Conservation (phyloP, 2,329 filamentous ascomycete species). For the Monosporascus sp. region DNA sequence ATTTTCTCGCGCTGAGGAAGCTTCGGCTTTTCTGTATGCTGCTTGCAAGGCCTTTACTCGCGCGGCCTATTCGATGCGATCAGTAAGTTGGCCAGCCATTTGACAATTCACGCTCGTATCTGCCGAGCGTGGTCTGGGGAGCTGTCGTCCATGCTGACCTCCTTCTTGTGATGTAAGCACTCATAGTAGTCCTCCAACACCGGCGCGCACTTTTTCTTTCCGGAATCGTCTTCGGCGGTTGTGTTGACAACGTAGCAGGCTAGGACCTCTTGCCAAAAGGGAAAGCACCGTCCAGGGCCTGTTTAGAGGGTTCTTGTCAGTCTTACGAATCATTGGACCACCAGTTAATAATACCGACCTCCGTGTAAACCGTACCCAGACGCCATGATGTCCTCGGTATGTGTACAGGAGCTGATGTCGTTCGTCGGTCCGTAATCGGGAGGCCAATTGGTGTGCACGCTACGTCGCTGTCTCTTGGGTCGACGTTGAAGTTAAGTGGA, state of each 20-base stretch:
- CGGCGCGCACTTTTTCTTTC: slow-evolving; percentile 81
- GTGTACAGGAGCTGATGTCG: background rate
- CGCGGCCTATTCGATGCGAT: slow-evolving; percentile 53
- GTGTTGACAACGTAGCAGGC: slow-evolving; percentile 98
- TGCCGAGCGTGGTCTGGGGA: background rate
- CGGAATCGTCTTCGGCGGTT: slow-evolving; percentile 66
- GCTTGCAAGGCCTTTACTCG: slow-evolving; percentile 73
- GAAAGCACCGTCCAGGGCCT: slow-evolving; percentile 80
- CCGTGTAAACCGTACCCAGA: slow-evolving; percentile 78
- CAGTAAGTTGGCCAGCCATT: slow-evolving; percentile 4
- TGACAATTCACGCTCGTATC: background rate
- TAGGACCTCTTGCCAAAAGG: slow-evolving; percentile 99
- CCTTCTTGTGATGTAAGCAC: slow-evolving; percentile 97
- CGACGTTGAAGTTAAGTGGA: background rate
- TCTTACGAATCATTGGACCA: slow-evolving; percentile 5
- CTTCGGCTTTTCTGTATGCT: slow-evolving; percentile 77
- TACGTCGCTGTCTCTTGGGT: background rate
- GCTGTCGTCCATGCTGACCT: slow-evolving; percentile 53
- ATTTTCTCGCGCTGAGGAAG: slow-evolving; percentile 70
- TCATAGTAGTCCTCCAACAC: slow-evolving; percentile 96
- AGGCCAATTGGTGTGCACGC: background rate
- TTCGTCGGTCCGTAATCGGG: background rate
- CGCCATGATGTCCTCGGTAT: slow-evolving; percentile 51
- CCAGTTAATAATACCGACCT: slow-evolving; percentile 47
- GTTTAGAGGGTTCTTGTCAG: slow-evolving; percentile 15